These are phyloP conservation scores for Rhododendron vialii DNA, from an alignment of 148 eudicot genomes.

Conservation along the genomic window DNA sequence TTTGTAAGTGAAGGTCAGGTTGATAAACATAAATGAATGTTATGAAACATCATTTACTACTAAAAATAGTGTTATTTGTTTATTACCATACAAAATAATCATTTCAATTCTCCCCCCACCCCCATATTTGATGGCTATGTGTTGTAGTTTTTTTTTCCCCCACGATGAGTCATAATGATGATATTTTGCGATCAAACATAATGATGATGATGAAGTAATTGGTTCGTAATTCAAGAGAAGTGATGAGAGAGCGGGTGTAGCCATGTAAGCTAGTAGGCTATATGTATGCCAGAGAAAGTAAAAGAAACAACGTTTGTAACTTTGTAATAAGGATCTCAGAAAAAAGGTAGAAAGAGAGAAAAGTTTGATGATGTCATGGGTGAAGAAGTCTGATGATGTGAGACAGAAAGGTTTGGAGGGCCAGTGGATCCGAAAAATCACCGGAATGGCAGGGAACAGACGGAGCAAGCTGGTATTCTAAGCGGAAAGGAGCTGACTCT, in stretches of 20 bases:
- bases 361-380: neutral
- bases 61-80: neutral
- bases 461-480: neutral
- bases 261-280: neutral
- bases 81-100: no score
- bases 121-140: neutral
- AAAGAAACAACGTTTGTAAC: neutral
- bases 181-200: neutral
- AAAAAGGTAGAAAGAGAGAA: neutral
- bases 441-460: neutral
- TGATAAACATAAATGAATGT: neutral
- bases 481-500: neutral
- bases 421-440: neutral
- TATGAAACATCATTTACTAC: neutral
- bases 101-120: no score
- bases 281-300: neutral
- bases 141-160: neutral
- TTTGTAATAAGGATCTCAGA: neutral
- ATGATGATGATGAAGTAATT: neutral
- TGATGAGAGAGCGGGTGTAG: neutral
- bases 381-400: neutral
- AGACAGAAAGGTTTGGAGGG: neutral
- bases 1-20: neutral
- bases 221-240: neutral
- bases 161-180: neutral